These are phyloP conservation scores for Ehretia macrophylla DNA, from an alignment of 257 asterid species.

Conservation along the genomic window DNA sequence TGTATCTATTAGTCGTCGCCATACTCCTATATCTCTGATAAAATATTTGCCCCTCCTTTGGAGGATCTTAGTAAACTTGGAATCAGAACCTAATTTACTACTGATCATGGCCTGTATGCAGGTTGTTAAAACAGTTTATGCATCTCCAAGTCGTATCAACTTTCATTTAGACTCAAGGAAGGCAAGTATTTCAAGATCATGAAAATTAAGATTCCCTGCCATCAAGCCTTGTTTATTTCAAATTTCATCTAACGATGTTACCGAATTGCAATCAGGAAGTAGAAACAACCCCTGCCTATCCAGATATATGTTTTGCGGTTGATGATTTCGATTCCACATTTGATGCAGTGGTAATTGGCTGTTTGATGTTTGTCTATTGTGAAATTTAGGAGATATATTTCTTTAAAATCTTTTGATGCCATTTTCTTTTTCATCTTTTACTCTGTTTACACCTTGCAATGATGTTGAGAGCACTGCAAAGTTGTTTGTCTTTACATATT, in stretches of 20 bases:
- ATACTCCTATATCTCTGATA: too few species aligned
- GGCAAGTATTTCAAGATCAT: constrained; percentile 45
- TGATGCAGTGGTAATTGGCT: constrained; percentile 80
- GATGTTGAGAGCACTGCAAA: too few species aligned
- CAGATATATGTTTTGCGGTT: constrained; percentile 97
- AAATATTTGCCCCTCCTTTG: too few species aligned
- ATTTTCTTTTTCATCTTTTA: neutral
- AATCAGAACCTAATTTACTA: neutral
- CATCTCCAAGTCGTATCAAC: constrained; percentile 96
- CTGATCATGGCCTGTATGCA: constrained; percentile 20
- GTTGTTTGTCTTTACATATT: too few species aligned
- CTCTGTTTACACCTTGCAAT: neutral
- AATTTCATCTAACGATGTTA: constrained; percentile 17
- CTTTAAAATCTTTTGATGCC: neutral
- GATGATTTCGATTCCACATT: constrained; percentile 98
- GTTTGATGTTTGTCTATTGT: neutral
- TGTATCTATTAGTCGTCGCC: too few species aligned
- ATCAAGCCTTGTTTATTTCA: constrained; percentile 7
- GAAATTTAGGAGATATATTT: neutral
- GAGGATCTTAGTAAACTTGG: neutral
- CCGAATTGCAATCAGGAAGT: constrained; percentile 60
- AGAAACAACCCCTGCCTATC: constrained; percentile 91
- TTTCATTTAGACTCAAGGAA: constrained; percentile 95
- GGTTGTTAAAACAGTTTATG: constrained; percentile 98
- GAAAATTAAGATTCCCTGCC: constrained; percentile 4